Percentiles rank a stretch among this genome's conserved stretches.
phyloP scores from a whole-genome alignment of 2,329 filamentous ascomycete genomes.

The Cercospora sp. region DNA sequence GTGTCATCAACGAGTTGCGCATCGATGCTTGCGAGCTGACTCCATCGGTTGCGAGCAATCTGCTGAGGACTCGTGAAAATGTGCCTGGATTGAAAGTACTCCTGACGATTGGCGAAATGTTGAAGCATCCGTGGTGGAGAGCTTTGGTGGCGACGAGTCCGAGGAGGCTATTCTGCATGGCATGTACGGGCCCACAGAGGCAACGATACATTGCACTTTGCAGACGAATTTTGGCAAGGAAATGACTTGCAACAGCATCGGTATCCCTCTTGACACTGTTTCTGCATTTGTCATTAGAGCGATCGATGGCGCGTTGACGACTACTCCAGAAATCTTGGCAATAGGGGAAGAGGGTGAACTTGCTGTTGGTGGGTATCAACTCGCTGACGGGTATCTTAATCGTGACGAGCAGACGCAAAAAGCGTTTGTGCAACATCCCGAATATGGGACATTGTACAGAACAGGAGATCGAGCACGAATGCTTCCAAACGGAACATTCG shows the following conservation, averaged over 20 bases:
- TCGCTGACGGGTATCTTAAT: conserved; percentile 81
- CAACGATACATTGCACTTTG: conserved; percentile 84
- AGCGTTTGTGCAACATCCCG: conserved; percentile 67
- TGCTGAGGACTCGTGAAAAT: conserved; percentile 66
- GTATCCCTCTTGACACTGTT: conserved; percentile 76
- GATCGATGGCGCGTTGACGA: conserved; percentile 1
- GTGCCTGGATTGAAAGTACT: conserved; percentile 70
- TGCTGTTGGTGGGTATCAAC: conserved; percentile 75
- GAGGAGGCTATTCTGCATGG: conserved; percentile 72
- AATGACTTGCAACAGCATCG: conserved; percentile 69
- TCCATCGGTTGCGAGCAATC: conserved; percentile 78
- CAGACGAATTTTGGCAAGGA: conserved; percentile 61
- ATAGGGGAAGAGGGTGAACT: conserved; percentile 74
- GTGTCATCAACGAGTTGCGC: conserved; percentile 62
- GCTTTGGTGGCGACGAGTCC: conserved; percentile 66
- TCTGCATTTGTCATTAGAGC: conserved; percentile 67
- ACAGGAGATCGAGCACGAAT: conserved; percentile 83
- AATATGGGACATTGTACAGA: conserved; percentile 72
- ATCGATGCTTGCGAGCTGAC: conserved; percentile 88
- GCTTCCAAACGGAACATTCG: conserved; percentile 66
- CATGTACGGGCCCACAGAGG: conserved; percentile 94
- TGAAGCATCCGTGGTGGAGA: conserved; percentile 73
- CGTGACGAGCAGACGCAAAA: conserved; percentile 70
- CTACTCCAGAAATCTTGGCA: conserved; percentile 55
- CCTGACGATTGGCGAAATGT: conserved; percentile 90